Percentiles rank a stretch among this genome's conserved stretches.
Evolutionary conservation across 345 rosid species (phyloP).

Genomic region (Citrus hindsii): DNA sequence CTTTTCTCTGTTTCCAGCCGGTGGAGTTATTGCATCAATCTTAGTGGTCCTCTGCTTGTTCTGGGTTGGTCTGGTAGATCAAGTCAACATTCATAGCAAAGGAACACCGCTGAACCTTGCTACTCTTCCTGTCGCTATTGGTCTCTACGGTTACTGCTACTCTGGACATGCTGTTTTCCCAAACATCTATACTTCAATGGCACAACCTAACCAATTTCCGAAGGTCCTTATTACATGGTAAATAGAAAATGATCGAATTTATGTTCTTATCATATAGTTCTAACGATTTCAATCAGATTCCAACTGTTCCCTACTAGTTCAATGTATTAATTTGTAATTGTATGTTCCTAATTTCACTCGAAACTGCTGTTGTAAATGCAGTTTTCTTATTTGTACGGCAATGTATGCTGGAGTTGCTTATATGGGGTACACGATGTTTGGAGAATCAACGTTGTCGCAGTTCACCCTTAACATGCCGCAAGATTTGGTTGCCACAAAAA

Average conservation of each 20-base stretch:
- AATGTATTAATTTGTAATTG: not conserved
- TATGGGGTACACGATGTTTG: constrained; percentile 92
- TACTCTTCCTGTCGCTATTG: constrained; percentile 90
- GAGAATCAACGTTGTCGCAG: constrained; percentile 69
- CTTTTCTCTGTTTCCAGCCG: constrained; percentile 46
- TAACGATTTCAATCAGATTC: not conserved
- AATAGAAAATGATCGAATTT: not conserved
- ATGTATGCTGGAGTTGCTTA: constrained; percentile 84
- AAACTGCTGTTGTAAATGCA: constrained; percentile 22
- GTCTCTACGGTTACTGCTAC: constrained; percentile 91
- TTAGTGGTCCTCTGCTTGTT: constrained; percentile 78
- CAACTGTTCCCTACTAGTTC: not conserved
- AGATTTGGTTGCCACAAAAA: constrained; percentile 80
- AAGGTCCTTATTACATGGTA: constrained; percentile 74
- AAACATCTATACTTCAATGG: constrained; percentile 93
- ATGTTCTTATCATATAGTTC: not conserved
- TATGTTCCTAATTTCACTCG: not conserved
- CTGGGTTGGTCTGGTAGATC: constrained; percentile 84
- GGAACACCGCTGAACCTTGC: constrained; percentile 62
- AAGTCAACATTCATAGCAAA: constrained; percentile 63
- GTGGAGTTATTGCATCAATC: constrained; percentile 90
- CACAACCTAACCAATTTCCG: constrained; percentile 65
- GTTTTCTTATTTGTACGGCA: constrained; percentile 66
- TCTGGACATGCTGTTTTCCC: constrained; percentile 99
- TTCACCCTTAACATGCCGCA: constrained; percentile 91